phyloP scores from a whole-genome alignment of 2,329 filamentous ascomycete genomes.

The Aspergillus glaucus region DNA sequence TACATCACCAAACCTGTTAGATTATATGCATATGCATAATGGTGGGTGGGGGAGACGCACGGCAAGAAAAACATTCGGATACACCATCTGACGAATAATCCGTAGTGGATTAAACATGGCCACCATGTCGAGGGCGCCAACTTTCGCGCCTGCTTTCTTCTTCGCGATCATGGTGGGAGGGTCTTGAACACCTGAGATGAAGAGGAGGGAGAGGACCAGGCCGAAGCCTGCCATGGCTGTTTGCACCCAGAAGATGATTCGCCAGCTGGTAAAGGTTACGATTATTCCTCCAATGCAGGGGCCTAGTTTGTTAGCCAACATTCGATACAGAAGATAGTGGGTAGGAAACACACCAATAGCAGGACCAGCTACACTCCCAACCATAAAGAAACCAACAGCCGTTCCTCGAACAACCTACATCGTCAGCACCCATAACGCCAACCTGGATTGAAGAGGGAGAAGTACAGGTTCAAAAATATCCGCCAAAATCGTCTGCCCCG shows the following conservation, averaged over 20 bases:
- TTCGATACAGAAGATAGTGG: background rate
- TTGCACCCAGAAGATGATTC: slow-evolving; percentile 73
- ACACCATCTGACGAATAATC: slow-evolving; percentile 55
- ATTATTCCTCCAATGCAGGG: slow-evolving; percentile 68
- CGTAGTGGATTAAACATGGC: slow-evolving; percentile 57
- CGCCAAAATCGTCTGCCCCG: slow-evolving; percentile 33
- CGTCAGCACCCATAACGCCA: background rate
- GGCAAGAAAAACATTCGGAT: slow-evolving; percentile 61
- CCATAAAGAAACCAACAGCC: slow-evolving; percentile 40
- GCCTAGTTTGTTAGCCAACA: slow-evolving; percentile 10
- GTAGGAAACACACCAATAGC: slow-evolving; percentile 30
- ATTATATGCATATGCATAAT: no score
- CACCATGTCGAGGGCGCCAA: slow-evolving; percentile 35
- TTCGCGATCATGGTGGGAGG: slow-evolving; percentile 34
- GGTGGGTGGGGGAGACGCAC: slow-evolving; percentile 30
- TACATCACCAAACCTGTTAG: slow-evolving; percentile 5
- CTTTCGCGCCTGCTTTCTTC: slow-evolving; percentile 49
- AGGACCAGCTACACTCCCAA: slow-evolving; percentile 38
- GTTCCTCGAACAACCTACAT: slow-evolving; percentile 35
- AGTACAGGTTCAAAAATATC: slow-evolving; percentile 35
- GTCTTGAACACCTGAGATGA: slow-evolving; percentile 61
- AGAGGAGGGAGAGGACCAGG: slow-evolving; percentile 54
- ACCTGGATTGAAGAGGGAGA: background rate
- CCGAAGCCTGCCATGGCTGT: slow-evolving; percentile 59
- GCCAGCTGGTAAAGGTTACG: slow-evolving; percentile 68